A percentile compares a stretch with the other conserved stretches of the same genome.
These are phyloP conservation scores for Phytophthora tentaculata DNA, from an alignment of 352 stramenopile species.

Conservation along the genomic window DNA sequence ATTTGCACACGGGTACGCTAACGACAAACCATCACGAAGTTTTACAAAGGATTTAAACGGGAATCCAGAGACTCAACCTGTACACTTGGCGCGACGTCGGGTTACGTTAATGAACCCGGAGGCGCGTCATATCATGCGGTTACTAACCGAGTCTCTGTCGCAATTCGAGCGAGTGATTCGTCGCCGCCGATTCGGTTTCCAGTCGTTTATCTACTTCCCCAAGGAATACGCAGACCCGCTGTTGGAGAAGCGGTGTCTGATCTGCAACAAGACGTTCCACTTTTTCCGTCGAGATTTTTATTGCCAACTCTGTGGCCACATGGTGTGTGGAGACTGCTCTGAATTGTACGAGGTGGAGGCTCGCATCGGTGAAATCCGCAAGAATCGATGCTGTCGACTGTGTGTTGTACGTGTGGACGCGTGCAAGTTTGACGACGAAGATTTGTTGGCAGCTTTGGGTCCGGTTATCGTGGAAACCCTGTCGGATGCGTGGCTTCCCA, in stretches of 20 bases:
- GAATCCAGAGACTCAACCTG: slow-evolving; percentile 25
- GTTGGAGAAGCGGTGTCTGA: slow-evolving; percentile 42
- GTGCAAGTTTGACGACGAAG: slow-evolving; percentile 61
- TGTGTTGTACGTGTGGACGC: slow-evolving; percentile 63
- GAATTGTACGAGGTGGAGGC: slow-evolving; percentile 56
- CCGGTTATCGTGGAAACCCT: slow-evolving; percentile 47
- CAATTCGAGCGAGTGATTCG: slow-evolving; percentile 67
- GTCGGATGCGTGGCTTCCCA: slow-evolving; percentile 43
- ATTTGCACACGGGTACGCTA: too few species aligned
- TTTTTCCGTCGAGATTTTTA: slow-evolving; percentile 58
- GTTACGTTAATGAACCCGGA: slow-evolving; percentile 58
- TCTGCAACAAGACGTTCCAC: slow-evolving; percentile 59
- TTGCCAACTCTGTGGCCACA: slow-evolving; percentile 64
- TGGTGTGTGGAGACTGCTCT: slow-evolving; percentile 57
- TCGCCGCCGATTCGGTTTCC: slow-evolving; percentile 67
- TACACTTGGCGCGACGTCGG: slow-evolving; percentile 39
- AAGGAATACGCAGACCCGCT: slow-evolving; percentile 37
- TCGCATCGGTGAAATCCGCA: slow-evolving; percentile 47
- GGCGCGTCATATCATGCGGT: slow-evolving; percentile 45
- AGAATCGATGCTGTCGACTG: slow-evolving; percentile 52
- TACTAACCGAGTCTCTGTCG: slow-evolving; percentile 55
- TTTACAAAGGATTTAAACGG: slow-evolving; percentile 37
- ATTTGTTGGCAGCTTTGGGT: slow-evolving; percentile 49
- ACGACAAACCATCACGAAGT: slow-evolving; percentile 29
- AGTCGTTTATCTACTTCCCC: slow-evolving; percentile 72